Conservation (phyloP, 768 basidiomycete genomes). For the Boletus coccyginus region DNA sequence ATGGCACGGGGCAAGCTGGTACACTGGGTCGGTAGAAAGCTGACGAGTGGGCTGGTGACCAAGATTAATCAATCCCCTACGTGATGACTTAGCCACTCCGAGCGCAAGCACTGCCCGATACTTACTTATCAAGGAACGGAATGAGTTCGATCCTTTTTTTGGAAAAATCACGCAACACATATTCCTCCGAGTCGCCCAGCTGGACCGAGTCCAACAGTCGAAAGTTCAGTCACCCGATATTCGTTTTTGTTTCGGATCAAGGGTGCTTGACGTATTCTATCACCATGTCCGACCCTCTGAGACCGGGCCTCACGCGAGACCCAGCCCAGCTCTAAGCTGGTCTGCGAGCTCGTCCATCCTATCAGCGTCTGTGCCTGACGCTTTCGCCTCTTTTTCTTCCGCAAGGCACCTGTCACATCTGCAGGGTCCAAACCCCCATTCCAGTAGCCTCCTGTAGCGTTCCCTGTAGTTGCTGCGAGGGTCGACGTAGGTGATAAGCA, state of each 20-base stretch:
- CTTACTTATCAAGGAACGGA: neutral
- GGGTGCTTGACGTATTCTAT: neutral
- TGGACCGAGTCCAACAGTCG: neutral
- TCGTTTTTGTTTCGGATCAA: neutral
- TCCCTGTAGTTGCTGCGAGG: slow-evolving; percentile 39
- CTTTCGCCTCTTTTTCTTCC: slow-evolving; percentile 43
- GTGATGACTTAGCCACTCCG: too few species aligned
- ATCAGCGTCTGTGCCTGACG: neutral
- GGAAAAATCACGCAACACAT: neutral
- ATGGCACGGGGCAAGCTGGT: too few species aligned
- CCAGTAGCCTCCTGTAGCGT: slow-evolving; percentile 53
- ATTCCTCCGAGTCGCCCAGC: neutral
- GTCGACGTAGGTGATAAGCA: slow-evolving; percentile 77
- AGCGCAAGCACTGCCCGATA: neutral
- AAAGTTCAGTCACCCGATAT: neutral
- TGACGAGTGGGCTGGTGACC: too few species aligned
- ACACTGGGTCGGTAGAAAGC: too few species aligned
- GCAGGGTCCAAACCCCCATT: slow-evolving; percentile 78
- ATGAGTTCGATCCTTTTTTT: neutral
- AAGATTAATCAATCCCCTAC: too few species aligned
- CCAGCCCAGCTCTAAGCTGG: slow-evolving; percentile 64
- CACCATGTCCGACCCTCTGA: neutral
- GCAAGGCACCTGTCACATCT: slow-evolving; percentile 61
- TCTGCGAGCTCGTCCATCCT: slow-evolving; percentile 48
- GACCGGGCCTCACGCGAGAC: slow-evolving; percentile 39